Evolutionary conservation across 2,329 filamentous ascomycete species (phyloP), one percentile per base, ranked within the genome.

Genomic region (Diaporthe nobilis): DNA sequence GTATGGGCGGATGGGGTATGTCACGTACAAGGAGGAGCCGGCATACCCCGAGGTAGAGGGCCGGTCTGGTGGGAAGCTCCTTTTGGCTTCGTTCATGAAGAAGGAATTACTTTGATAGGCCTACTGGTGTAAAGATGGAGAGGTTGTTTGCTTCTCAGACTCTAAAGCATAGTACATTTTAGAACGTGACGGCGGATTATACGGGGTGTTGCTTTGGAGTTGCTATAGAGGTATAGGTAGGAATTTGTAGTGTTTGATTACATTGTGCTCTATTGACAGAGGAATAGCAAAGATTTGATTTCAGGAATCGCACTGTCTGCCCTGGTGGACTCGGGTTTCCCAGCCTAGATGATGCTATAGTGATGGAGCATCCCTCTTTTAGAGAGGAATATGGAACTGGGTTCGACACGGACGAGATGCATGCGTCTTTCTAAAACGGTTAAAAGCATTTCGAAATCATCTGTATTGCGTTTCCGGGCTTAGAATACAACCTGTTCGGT

Each of bases 1-100:
- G 77, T 77, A 77, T n/a, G 22, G 8, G 25, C 58, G 77, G 42
- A 76, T 77, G 77, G 77, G 77, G 0, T 77, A 76, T 25, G 75
- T 76, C 20, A 77, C 75, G 22, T 77, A 75, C 51, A 73, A 77
- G 49, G 77, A 77, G 39, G 47, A 61, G 51, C 72, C 67, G 20
- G 7, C 37, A 8, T 74, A 74, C 61, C 17, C 68, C 6, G 68
- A 31, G 20, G 9, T 3, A 5, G 53, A 47, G 51, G 12, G 25
- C 20, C 37, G 20, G n/a, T 3, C n/a, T 57, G 22, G 17, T 5
- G 53, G 51, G 22, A 39, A 31, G 37, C 25, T 58, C 20, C 68
- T 71, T 4, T 10, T 57, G 39, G 68, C 34, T 5, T 47, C 53
- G 2, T 71, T 58, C 53, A 31, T 71, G 68, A 71, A 47, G 55